Percentiles rank a stretch among this genome's conserved stretches.
These are phyloP conservation scores for Glomus cerebriforme DNA, from an alignment of 192 early-diverging fungal genomes.

Conservation along the genomic window DNA sequence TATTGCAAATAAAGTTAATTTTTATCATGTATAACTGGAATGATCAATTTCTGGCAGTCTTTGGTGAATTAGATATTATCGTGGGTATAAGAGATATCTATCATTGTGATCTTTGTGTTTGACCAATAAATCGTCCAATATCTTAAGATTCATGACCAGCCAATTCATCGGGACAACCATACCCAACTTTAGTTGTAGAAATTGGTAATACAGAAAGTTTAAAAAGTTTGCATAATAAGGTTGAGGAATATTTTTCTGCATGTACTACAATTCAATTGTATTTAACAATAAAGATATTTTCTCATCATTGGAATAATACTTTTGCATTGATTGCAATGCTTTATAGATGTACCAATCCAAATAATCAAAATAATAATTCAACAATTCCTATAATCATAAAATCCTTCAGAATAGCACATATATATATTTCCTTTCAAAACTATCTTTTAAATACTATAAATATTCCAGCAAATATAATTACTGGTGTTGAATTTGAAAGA, in stretches of 20 bases:
- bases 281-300: conserved; percentile 25
- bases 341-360: conserved; percentile 20
- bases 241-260: conserved; percentile 21
- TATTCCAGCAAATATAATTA: no score
- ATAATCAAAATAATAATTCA: no score
- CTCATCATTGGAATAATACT: conserved; percentile 2
- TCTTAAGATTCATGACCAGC: background rate
- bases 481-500: no score
- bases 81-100: background rate
- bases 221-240: background rate
- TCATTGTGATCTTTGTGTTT: background rate
- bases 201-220: conserved; percentile 10
- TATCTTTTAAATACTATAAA: no score
- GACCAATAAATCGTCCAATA: background rate
- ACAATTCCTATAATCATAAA: background rate
- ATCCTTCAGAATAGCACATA: background rate
- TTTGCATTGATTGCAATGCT: conserved; percentile 15
- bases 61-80: background rate
- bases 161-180: background rate
- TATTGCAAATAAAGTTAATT: background rate
- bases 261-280: conserved; percentile 16
- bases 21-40: background rate
- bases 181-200: conserved; percentile 14
- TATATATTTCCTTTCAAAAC: background rate
- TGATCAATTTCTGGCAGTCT: background rate